These are phyloP conservation scores for Helianthus tuberosus DNA, from an alignment of 129 eudicot species.

Conservation along the genomic window DNA sequence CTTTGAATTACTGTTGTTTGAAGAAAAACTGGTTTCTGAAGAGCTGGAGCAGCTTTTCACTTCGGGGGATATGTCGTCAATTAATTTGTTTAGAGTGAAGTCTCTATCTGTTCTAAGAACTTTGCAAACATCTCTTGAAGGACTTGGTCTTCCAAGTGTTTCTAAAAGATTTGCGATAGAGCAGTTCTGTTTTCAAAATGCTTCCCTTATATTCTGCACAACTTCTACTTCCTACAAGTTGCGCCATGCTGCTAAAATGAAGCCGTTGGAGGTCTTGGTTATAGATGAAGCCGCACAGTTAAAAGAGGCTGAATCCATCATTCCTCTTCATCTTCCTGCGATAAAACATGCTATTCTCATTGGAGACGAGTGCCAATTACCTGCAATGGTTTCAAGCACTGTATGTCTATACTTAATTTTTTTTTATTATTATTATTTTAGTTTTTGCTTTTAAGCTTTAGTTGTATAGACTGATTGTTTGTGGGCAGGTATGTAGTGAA, in stretches of 20 bases:
- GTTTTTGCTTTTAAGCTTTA: background rate
- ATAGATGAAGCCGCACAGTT: slow-evolving; percentile 60
- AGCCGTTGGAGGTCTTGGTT: slow-evolving; percentile 35
- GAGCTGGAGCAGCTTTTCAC: slow-evolving; percentile 39
- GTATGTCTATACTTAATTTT: slow-evolving; percentile 23
- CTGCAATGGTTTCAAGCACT: slow-evolving; percentile 45
- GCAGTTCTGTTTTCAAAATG: slow-evolving; percentile 53
- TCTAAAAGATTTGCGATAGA: slow-evolving; percentile 9
- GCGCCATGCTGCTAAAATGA: slow-evolving; percentile 27
- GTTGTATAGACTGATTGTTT: background rate
- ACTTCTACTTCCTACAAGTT: slow-evolving; percentile 56
- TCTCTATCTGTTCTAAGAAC: slow-evolving; percentile 37
- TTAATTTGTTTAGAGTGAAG: slow-evolving; percentile 25
- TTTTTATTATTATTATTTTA: too few relatives aligned
- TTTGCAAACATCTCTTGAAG: slow-evolving; percentile 39
- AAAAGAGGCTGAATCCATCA: slow-evolving; percentile 46
- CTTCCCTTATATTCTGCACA: slow-evolving; percentile 64
- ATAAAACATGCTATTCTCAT: slow-evolving; percentile 45
- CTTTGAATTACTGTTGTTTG: slow-evolving; percentile 43
- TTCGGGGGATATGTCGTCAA: slow-evolving; percentile 9
- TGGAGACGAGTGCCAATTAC: slow-evolving; percentile 55
- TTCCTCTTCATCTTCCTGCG: slow-evolving; percentile 49
- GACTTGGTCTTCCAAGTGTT: slow-evolving; percentile 41
- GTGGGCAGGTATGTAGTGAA: background rate
- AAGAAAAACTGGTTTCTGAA: slow-evolving; percentile 37